Percentiles rank a stretch among this genome's conserved stretches.
Conservation (phyloP, 257 asterid species). For the Nicotiana sylvestris region DNA sequence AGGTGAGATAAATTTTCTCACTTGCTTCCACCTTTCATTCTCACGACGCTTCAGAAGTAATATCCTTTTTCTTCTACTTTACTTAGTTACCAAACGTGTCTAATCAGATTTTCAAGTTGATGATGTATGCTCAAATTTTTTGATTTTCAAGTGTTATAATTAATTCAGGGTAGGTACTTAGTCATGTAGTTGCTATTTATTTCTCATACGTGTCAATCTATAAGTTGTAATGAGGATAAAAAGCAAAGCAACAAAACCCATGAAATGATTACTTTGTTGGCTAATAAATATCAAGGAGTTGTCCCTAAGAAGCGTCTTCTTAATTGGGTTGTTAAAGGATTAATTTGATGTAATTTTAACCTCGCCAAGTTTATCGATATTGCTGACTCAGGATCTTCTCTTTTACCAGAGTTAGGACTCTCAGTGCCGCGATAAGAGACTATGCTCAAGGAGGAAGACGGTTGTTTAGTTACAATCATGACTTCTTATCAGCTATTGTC, state of each 20-base stretch:
- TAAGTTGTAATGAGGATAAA: background rate
- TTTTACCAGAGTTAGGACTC: slow-evolving; percentile 66
- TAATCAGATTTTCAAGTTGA: background rate
- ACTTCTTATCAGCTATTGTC: background rate
- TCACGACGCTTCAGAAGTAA: background rate
- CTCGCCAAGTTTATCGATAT: background rate
- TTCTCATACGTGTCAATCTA: background rate
- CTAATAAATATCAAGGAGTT: background rate
- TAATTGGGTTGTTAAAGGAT: background rate
- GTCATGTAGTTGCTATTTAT: background rate
- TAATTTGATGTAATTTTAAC: background rate
- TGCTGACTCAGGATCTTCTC: slow-evolving; percentile 13
- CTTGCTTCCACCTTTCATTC: background rate
- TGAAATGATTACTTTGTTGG: background rate
- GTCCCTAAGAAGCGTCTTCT: background rate
- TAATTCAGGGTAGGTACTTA: background rate
- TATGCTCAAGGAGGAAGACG: slow-evolving; percentile 29
- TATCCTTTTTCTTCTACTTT: background rate
- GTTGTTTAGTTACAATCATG: slow-evolving; percentile 9
- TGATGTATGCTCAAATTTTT: background rate
- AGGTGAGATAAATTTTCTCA: slow-evolving; percentile 1
- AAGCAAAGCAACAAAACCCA: background rate
- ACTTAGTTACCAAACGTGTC: background rate
- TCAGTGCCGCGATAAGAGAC: slow-evolving; percentile 67
- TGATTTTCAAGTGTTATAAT: background rate